These are phyloP conservation scores for Novymonas esmeraldas DNA, from an alignment of 208 protist genomes.

Conservation along the genomic window DNA sequence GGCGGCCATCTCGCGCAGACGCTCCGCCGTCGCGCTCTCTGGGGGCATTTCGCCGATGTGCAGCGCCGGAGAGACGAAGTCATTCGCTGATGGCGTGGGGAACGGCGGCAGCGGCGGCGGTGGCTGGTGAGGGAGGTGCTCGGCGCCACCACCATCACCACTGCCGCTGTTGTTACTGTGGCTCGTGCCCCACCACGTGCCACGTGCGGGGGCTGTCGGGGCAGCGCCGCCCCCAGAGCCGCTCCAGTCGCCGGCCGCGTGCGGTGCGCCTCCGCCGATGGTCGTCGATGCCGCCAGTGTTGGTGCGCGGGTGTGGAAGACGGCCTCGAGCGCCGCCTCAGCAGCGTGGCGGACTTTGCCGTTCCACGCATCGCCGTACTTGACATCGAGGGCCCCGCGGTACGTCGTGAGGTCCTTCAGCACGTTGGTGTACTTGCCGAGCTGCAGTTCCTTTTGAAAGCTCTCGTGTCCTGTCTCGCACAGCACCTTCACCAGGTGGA, in stretches of 20 bases:
- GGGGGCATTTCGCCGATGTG: constrained; percentile 50
- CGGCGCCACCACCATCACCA: too few relatives aligned
- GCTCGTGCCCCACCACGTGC: too few relatives aligned
- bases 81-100: too few relatives aligned
- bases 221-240: background rate
- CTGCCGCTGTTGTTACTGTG: too few relatives aligned
- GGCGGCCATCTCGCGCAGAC: constrained; percentile 29
- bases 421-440: constrained; percentile 23
- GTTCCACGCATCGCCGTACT: constrained; percentile 61
- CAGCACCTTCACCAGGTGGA: constrained; percentile 69
- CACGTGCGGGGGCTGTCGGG: background rate
- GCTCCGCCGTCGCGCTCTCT: constrained; percentile 49
- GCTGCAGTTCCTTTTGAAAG: constrained; percentile 69
- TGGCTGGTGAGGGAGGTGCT: too few relatives aligned
- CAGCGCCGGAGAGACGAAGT: background rate
- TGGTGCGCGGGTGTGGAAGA: constrained; percentile 37
- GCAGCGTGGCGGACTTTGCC: constrained; percentile 63
- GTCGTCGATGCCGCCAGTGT: background rate
- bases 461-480: constrained; percentile 65
- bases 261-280: background rate
- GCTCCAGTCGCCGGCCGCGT: background rate
- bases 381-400: constrained; percentile 43
- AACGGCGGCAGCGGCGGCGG: too few relatives aligned
- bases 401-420: constrained; percentile 48
- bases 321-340: constrained; percentile 46